Base-by-base conservation (phyloP, 768 basidiomycete species). In the Mycena sanguinolenta region DNA sequence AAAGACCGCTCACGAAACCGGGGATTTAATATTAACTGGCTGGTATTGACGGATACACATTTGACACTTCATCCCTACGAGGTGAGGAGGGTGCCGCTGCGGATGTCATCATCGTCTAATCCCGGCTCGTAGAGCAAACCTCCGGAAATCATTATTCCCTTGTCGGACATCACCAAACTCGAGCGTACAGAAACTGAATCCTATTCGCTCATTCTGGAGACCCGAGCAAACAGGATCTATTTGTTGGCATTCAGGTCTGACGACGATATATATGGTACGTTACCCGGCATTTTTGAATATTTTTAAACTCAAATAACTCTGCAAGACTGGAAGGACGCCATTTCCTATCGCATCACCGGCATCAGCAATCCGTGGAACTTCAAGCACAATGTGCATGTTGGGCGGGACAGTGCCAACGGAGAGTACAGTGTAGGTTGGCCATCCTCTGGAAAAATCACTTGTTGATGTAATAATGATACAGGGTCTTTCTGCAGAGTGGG, bases 271-370 rank as follows among this genome's bases (percentile, higher is more conserved):
- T 68, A 68, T 34, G 61, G 67, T 63, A 34, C 21, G 59, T 27
- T 23, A 8, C n/a, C 52, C 32, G 1, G 13, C 19, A 14, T 19
- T 28, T 12, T 28, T 23, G 2, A n/a, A n/a, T 16, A 2, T 3
- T 27, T 21, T 19, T n/a, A 25, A 2, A 38, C 36, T 44, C 21
- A 65, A 1, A 7, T 28, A 55, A n/a, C 28, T 28, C 12, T 23
- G 14, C 17, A 69, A 34, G 67, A 25, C 21, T 69, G 67, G 67
- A 39, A 69, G 54, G 67, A 69, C 44, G 44, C 30, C 21, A 69
- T 69, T 39, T 58, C 30, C 34, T n/a, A 4, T 27, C 55, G 44
- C 12, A 38, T 1, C 25, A 32, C 27, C 32, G 53, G 67, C 25
- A 25, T 62, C 16, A 50, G 67, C 60, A 4, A 36, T 46, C 67